A percentile compares a stretch with the other conserved stretches of the same genome.
phyloP scores from a whole-genome alignment of 768 basidiomycete genomes.

The Tulasnella sp. region DNA sequence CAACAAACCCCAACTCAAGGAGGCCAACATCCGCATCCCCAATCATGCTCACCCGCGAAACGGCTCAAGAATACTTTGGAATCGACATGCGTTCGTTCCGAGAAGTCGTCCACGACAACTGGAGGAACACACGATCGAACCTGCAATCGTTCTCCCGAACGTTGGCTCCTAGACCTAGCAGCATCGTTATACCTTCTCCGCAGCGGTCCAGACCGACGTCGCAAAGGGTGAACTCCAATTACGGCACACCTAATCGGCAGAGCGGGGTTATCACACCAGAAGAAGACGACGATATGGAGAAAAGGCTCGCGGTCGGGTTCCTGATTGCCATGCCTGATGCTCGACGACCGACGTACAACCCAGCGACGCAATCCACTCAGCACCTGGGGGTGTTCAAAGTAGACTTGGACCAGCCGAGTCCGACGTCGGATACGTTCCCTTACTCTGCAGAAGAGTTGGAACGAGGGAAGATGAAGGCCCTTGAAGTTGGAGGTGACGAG shows the following conservation, averaged over 20 bases:
- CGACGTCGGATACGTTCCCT: not conserved
- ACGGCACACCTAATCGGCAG: not conserved
- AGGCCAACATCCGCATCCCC: not conserved
- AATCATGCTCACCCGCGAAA: constrained; percentile 6
- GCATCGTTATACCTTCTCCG: not conserved
- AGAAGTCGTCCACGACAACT: not conserved
- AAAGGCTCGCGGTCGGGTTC: constrained; percentile 14
- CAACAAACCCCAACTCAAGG: not conserved
- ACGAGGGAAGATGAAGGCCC: not conserved
- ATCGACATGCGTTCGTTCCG: constrained; percentile 11
- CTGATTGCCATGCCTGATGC: constrained; percentile 22
- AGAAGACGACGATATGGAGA: not conserved
- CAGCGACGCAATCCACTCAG: not conserved
- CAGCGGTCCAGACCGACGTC: not conserved
- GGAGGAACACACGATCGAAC: not conserved
- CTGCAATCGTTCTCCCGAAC: not conserved
- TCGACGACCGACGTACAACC: not conserved
- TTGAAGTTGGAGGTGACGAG: not conserved
- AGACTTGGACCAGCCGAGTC: not conserved
- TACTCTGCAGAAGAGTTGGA: not conserved
- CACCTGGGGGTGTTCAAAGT: not conserved
- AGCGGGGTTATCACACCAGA: not conserved
- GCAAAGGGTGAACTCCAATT: not conserved
- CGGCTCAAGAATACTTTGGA: constrained; percentile 11
- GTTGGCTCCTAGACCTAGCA: not conserved